These are phyloP conservation scores for Hygrophorus russula DNA, from an alignment of 768 basidiomycete species.

Conservation along the genomic window DNA sequence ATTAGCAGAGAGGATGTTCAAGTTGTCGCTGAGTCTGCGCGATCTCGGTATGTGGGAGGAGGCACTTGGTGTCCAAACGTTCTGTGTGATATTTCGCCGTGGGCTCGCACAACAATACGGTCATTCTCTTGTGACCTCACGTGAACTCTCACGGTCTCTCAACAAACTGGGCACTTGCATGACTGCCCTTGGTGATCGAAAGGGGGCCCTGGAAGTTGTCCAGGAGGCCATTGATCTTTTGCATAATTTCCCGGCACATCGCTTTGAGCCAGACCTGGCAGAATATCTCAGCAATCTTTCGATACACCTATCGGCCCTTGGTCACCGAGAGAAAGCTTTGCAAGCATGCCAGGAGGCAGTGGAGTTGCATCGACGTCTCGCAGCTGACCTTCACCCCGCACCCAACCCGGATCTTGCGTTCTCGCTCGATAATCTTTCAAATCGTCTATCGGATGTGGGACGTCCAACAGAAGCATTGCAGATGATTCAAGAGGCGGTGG, in stretches of 20 bases:
- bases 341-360: not conserved
- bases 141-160: not conserved
- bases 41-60: slow-evolving; percentile 1
- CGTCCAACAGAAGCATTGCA: not conserved
- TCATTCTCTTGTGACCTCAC: not conserved
- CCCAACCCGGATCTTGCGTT: not conserved
- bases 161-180: not conserved
- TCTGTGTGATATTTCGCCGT: not conserved
- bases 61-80: not conserved
- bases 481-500: not conserved
- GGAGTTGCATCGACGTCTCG: not conserved
- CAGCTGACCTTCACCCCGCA: not conserved
- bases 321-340: not conserved
- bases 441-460: not conserved
- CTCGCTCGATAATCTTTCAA: not conserved
- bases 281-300: not conserved
- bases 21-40: not conserved
- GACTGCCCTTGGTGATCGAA: not conserved
- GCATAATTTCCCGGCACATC: not conserved
- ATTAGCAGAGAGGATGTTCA: not conserved
- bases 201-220: not conserved
- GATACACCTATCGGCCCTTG: not conserved
- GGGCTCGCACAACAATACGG: not conserved
- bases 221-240: not conserved
- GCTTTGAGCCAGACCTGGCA: not conserved